phyloP scores from a whole-genome alignment of 1,139 yeast species.

The Candida labiduridarum region DNA sequence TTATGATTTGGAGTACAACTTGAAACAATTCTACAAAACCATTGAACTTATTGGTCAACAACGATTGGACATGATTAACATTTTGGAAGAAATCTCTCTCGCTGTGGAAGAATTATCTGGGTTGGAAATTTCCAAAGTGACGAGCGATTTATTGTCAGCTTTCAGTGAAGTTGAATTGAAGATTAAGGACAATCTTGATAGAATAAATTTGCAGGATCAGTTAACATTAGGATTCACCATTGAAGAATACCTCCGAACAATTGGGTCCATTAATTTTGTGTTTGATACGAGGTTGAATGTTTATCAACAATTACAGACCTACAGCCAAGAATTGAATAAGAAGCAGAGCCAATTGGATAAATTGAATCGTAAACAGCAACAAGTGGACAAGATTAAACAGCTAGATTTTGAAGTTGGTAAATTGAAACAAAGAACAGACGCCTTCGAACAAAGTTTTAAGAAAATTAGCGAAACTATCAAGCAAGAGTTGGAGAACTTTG shows the following conservation, averaged over 20 bases:
- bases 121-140: conserved; percentile 71
- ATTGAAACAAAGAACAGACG: conserved; percentile 59
- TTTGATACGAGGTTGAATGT: conserved; percentile 77
- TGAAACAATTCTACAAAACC: conserved; percentile 69
- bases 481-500: conserved; percentile 69
- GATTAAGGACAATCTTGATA: conserved; percentile 72
- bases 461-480: conserved; percentile 66
- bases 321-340: conserved; percentile 45
- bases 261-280: conserved; percentile 74
- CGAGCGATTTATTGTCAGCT: conserved; percentile 54
- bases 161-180: conserved; percentile 75
- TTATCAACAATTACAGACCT: conserved; percentile 58
- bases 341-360: conserved; percentile 57
- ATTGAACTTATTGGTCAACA: conserved; percentile 76
- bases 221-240: conserved; percentile 83
- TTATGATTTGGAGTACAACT: conserved; percentile 72
- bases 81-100: conserved; percentile 48
- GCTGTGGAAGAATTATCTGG: conserved; percentile 73
- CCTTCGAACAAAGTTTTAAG: conserved; percentile 60
- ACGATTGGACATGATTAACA: conserved; percentile 65
- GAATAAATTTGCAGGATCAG: conserved; percentile 84
- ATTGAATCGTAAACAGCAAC: conserved; percentile 54
- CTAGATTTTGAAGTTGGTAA: conserved; percentile 60
- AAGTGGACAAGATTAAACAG: conserved; percentile 55
- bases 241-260: conserved; percentile 81